Evolutionary conservation across 441 rosid genomes (phyloP).

Genomic region (Theobroma grandiflorum): DNA sequence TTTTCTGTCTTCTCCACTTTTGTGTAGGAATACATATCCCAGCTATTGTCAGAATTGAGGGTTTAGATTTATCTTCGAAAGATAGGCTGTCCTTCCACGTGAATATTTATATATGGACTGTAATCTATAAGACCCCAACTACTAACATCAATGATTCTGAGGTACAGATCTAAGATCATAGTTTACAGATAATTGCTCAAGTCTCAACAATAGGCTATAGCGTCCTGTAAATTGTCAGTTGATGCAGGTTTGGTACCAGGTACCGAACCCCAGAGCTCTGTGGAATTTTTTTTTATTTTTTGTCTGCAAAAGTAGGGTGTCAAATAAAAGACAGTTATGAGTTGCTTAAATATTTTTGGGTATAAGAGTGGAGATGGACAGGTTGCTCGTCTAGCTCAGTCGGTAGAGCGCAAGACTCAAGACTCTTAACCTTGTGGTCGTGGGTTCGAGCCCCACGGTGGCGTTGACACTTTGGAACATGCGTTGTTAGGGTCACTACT

Average conservation of each 20-base stretch:
- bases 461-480: too few species aligned
- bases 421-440: too few species aligned
- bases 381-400: slow-evolving; percentile 26
- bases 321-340: too few species aligned
- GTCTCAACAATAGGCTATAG: neutral
- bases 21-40: slow-evolving; percentile 34
- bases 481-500: too few species aligned
- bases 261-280: neutral
- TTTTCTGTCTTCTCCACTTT: slow-evolving; percentile 29
- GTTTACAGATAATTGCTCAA: neutral
- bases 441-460: too few species aligned
- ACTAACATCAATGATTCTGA: neutral
- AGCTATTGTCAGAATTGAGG: slow-evolving; percentile 27
- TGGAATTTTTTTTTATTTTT: neutral
- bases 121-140: neutral
- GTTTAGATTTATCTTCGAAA: slow-evolving; percentile 14
- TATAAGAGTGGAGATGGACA: too few species aligned
- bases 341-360: too few species aligned
- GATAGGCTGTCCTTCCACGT: too few species aligned
- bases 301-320: neutral
- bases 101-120: neutral
- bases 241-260: neutral
- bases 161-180: neutral
- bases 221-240: neutral
- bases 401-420: neutral